Percentiles rank a stretch among this genome's conserved stretches.
These are phyloP conservation scores for Suillus decipiens DNA, from an alignment of 768 basidiomycete genomes.

Conservation along the genomic window DNA sequence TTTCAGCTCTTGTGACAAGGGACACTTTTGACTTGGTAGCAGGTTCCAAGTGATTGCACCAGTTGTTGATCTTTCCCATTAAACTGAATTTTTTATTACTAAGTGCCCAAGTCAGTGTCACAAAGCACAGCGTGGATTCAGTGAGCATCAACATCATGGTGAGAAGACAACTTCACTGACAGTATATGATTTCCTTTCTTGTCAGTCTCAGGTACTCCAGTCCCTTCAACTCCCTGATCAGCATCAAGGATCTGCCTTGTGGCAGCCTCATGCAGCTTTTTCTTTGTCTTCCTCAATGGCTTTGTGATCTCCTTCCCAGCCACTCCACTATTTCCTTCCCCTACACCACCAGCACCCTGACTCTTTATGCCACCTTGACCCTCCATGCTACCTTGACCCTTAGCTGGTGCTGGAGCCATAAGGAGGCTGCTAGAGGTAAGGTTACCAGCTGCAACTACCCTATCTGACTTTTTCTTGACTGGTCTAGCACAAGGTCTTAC, in stretches of 20 bases:
- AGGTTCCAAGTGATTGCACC: no score
- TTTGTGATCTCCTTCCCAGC: neutral
- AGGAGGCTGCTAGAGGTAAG: neutral
- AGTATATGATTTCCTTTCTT: neutral
- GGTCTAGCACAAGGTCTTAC: conserved; percentile 4
- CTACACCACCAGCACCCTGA: neutral
- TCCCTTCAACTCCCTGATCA: neutral
- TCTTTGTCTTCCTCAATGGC: no score
- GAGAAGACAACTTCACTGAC: neutral
- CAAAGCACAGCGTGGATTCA: no score
- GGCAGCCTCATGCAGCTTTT: neutral
- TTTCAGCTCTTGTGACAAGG: no score
- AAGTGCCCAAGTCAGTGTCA: no score
- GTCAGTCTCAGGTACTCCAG: neutral
- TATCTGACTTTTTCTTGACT: neutral
- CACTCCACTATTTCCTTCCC: neutral
- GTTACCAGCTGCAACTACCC: neutral
- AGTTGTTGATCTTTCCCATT: no score
- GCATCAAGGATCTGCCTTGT: neutral
- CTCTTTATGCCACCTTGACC: no score
- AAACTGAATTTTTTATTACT: no score
- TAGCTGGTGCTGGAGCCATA: neutral
- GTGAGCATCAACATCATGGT: no score
- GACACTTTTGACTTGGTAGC: no score
- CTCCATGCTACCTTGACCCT: no score